These are phyloP conservation scores for Coemansia sp. DNA, from an alignment of 192 early-diverging fungal species.

Conservation along the genomic window DNA sequence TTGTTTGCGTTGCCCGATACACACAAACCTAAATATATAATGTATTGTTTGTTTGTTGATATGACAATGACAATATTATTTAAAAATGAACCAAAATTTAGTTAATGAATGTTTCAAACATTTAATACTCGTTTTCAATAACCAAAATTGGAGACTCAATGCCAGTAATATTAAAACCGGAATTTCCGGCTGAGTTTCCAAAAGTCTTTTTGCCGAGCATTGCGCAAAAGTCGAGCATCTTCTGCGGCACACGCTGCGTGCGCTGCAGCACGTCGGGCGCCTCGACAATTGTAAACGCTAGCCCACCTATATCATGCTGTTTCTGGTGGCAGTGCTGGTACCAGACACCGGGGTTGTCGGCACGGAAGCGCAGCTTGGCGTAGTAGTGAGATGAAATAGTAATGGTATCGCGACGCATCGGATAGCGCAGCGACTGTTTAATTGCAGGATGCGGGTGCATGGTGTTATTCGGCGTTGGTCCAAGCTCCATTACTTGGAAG, in stretches of 20 bases:
- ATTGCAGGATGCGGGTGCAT: too few species aligned
- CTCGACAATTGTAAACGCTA: constrained; percentile 72
- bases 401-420: constrained; percentile 67
- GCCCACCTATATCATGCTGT: not conserved
- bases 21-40: too few species aligned
- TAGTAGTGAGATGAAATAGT: constrained; percentile 56
- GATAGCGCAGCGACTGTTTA: too few species aligned
- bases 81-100: too few species aligned
- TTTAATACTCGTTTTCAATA: not conserved
- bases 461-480: constrained; percentile 46
- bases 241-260: constrained; percentile 50
- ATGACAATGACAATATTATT: too few species aligned
- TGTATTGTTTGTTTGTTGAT: too few species aligned
- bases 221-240: constrained; percentile 60
- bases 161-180: not conserved
- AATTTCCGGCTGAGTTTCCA: constrained; percentile 73
- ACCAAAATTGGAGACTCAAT: not conserved
- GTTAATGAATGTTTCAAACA: too few species aligned
- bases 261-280: constrained; percentile 61
- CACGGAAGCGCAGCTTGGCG: constrained; percentile 69
- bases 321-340: constrained; percentile 56
- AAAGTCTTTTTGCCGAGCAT: constrained; percentile 50
- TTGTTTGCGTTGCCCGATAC: too few species aligned
- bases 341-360: constrained; percentile 83
- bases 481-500: constrained; percentile 67